Evolutionary conservation across 2,329 filamentous ascomycete genomes (phyloP).

Genomic region (Colletotrichum abscissum): DNA sequence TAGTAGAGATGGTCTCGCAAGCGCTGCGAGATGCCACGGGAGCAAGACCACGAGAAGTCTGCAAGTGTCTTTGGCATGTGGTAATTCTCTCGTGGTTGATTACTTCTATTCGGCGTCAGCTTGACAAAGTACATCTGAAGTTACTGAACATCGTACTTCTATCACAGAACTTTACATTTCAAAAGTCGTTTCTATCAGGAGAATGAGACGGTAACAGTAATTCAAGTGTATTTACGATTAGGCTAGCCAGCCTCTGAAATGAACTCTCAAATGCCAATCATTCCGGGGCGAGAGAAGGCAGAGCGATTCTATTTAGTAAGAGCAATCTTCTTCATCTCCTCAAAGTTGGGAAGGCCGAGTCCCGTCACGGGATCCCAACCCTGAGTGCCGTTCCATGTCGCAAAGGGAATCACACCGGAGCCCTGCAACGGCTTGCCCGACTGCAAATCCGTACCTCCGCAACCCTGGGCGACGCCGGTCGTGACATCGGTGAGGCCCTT

Average conservation of each 20-base stretch:
- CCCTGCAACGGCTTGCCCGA: slow-evolving; percentile 38
- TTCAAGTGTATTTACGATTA: slow-evolving; percentile 1
- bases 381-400: slow-evolving; percentile 47
- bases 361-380: slow-evolving; percentile 55
- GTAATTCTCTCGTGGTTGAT: neutral
- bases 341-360: slow-evolving; percentile 58
- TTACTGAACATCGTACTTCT: neutral
- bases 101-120: neutral
- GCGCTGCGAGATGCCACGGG: neutral
- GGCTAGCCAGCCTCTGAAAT: slow-evolving; percentile 7
- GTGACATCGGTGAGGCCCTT: slow-evolving; percentile 50
- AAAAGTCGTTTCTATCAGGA: neutral
- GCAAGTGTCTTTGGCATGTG: neutral
- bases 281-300: neutral
- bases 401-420: slow-evolving; percentile 42
- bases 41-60: neutral
- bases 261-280: neutral
- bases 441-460: slow-evolving; percentile 40
- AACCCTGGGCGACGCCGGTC: slow-evolving; percentile 38
- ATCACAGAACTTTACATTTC: neutral
- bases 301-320: slow-evolving; percentile 31
- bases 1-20: neutral
- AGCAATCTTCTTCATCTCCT: slow-evolving; percentile 37
- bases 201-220: neutral
- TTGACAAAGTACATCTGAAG: neutral